Conservation (phyloP, 2,329 filamentous ascomycete genomes). For the Aspergillus brunneoviolaceus region DNA sequence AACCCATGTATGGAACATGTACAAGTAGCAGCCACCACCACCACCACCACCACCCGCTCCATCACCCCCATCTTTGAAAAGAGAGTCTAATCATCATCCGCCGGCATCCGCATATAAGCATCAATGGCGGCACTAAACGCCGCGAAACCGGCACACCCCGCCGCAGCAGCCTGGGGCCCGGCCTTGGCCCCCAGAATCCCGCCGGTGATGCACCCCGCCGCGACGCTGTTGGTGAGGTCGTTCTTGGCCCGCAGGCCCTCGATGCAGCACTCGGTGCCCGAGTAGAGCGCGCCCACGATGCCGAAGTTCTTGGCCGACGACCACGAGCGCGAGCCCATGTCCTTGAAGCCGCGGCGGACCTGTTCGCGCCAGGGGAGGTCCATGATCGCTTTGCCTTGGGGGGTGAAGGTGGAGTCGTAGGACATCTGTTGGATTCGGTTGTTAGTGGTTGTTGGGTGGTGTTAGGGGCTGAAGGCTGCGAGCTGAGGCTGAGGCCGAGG, state of each 20-base stretch:
- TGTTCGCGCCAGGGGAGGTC: constrained; percentile 80
- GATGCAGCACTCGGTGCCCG: constrained; percentile 92
- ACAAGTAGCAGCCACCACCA: not conserved
- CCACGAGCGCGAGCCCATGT: constrained; percentile 85
- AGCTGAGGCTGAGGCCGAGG: too few species aligned
- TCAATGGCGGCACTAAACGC: constrained; percentile 92
- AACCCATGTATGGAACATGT: not conserved
- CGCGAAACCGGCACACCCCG: constrained; percentile 91
- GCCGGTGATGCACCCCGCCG: constrained; percentile 86
- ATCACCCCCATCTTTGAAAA: not conserved
- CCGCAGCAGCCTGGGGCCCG: constrained; percentile 81
- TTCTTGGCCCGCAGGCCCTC: constrained; percentile 90
- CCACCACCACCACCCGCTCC: not conserved
- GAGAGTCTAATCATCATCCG: constrained; percentile 31
- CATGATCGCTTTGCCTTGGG: constrained; percentile 54
- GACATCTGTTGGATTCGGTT: constrained; percentile 67
- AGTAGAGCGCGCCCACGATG: constrained; percentile 85
- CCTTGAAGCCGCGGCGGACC: constrained; percentile 80
- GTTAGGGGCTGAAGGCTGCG: not conserved
- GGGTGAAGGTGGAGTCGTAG: constrained; percentile 86
- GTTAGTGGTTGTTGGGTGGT: not conserved
- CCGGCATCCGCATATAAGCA: constrained; percentile 78
- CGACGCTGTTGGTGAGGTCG: constrained; percentile 82
- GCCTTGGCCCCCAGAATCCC: constrained; percentile 82
- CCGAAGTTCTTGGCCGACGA: constrained; percentile 92